Base-by-base conservation (phyloP, 352 stramenopile genomes). In the Phytophthora sansomeana region DNA sequence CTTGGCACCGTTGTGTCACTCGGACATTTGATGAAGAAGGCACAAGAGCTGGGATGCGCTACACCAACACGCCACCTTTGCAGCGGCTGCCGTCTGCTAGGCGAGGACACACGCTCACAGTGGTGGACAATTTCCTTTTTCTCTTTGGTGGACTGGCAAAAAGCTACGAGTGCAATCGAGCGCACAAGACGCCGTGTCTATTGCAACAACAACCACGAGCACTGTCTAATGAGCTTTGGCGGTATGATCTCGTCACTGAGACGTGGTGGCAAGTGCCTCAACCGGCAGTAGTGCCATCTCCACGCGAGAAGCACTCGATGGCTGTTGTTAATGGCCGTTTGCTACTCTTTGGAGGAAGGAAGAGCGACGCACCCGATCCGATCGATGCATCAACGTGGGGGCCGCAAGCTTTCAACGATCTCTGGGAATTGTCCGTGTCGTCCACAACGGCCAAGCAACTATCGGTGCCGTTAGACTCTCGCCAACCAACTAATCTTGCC, bases 211-310 rank as follows among this genome's bases (percentile, higher is more conserved):
- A 24, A 26, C 50, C 63, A 9, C 38, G 28, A 13, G 74, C 67
- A 1, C 67, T 90, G 14, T 89, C 69, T n/a, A 91, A 88, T 55
- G 83, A 93, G 43, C 74, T 93, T 1, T 93, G 83, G 85, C 76
- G 81, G 7, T 90, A 88, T 44, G 76, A 93, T 53, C 49, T 81
- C 1, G 35, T 67, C 2, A 86, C 76, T 3, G 72, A 76, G 33
- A 77, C 62, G 6, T 93, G 85, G 85, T 77, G 83, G 44, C 63
- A 85, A 41, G 57, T 91, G 0, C 39, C 39, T 29, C 51, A 70
- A 5, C 21, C 60, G 6, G 14, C 32, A 1, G 3, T 62, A 14
- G 11, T 54, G 10, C 83, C 85, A 1, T 39, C 68, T 21, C 50
- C 78, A 6, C 64, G 83, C 24, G 85, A 92, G 55, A 89, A 89